Evolutionary conservation across 345 rosid species (phyloP), one percentile per base, ranked within the genome.

Genomic region (Rhodamnia argentea): DNA sequence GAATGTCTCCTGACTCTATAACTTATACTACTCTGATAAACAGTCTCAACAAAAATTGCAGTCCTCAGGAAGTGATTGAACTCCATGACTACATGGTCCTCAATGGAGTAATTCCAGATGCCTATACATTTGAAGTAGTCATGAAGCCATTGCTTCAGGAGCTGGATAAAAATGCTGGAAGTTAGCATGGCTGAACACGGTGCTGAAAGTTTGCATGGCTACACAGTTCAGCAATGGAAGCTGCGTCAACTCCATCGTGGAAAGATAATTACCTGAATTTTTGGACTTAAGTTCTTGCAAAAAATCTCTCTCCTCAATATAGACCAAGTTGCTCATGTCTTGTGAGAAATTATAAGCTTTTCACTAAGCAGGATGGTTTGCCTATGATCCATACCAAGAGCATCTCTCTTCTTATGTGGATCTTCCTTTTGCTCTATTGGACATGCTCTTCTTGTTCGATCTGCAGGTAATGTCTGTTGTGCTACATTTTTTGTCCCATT

Each of bases 51-150:
- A 92, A 89, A 86, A 87, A 84, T 37, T 90, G 90, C 32, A 54
- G 88, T 52, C 23, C 90, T 55, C 90, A 92, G 44, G 93, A 93
- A 88, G 91, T 93, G 75, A 88, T 92, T 85, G 92, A 90, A 84
- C 86, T 94, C 89, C 95, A 95, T 84, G 95, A 92, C 87, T 87
- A 86, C 59, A 90, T 94, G 95, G 88, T 93, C 87, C 92, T 95
- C 64, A 54, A 90, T 15, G 94, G 96, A 90, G 92, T 90, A 53
- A 84, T 70, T 55, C 96, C 95, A 76, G 93, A 93, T 88, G 86
- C 58, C 76, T 86, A 87, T 76, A 89, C 92, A 22, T 91, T 88
- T 76, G 56, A 51, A 85, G 84, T 84, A 37, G 42, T 90, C 2
- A 89, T 95, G 84, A 76, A 44, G 83, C 96, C 93, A 52, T 92